Evolutionary conservation across 2,329 filamentous ascomycete species (phyloP).

Genomic region (Sporothrix brunneoviolacea): DNA sequence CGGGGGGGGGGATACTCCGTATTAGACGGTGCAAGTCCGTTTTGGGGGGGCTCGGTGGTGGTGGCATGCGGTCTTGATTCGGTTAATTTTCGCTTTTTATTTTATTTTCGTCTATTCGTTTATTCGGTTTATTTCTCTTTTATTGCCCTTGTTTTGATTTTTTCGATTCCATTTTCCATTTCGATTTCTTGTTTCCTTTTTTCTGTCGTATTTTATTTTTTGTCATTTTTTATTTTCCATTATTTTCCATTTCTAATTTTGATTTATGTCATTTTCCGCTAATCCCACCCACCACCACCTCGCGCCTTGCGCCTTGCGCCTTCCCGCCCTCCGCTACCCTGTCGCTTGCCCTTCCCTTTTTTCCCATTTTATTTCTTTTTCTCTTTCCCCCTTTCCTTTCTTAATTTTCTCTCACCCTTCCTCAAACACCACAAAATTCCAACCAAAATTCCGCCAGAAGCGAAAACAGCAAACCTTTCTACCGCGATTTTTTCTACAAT

Average conservation of each 20-base stretch:
- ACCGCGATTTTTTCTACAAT: not conserved
- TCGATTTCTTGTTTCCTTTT: not conserved
- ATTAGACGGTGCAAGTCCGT: not conserved
- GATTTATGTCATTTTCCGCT: conserved; percentile 9
- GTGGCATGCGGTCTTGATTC: too few relatives aligned
- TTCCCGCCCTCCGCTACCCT: not conserved
- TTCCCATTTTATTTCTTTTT: not conserved
- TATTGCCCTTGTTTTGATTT: not conserved
- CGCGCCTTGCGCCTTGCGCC: not conserved
- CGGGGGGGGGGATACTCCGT: too few relatives aligned
- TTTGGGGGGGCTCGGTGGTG: too few relatives aligned
- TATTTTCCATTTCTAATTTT: not conserved
- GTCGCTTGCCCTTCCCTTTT: not conserved
- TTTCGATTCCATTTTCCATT: not conserved
- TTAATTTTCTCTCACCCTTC: not conserved
- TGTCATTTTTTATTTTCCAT: not conserved
- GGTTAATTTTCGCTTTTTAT: too few relatives aligned
- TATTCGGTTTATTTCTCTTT: not conserved
- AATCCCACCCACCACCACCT: conserved; percentile 5
- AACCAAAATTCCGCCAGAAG: not conserved
- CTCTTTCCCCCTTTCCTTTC: not conserved
- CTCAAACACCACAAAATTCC: not conserved
- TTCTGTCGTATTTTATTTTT: not conserved
- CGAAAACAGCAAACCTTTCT: not conserved
- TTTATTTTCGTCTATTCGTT: not conserved